Percentiles rank a stretch among this genome's conserved stretches.
Evolutionary conservation across 495 filamentous ascomycete species (phyloP).

Genomic region (Stereocaulon alpinum): DNA sequence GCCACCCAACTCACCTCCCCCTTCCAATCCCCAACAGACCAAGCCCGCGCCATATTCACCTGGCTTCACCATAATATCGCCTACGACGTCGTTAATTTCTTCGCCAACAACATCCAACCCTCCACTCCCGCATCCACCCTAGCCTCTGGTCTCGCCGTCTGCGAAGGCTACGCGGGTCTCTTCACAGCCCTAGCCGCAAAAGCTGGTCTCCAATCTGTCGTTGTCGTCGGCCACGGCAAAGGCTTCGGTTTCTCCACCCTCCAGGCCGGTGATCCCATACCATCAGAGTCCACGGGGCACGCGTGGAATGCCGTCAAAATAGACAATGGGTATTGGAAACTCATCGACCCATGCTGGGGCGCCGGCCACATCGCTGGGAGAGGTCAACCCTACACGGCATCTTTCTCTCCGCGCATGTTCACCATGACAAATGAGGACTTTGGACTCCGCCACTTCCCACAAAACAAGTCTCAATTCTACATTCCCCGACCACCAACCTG

Average conservation of each 20-base stretch:
- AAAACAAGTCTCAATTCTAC: constrained; percentile 56
- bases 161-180: constrained; percentile 81
- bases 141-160: constrained; percentile 70
- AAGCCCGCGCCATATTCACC: constrained; percentile 82
- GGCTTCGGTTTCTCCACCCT: constrained; percentile 60
- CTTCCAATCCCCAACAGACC: constrained; percentile 75
- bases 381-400: constrained; percentile 48
- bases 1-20: constrained; percentile 66
- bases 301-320: constrained; percentile 92
- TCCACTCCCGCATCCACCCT: constrained; percentile 59
- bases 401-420: constrained; percentile 63
- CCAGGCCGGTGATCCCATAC: constrained; percentile 43
- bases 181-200: constrained; percentile 63
- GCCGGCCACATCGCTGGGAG: constrained; percentile 51
- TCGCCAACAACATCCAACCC: constrained; percentile 53
- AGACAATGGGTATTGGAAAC: constrained; percentile 79
- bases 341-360: constrained; percentile 89
- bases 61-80: constrained; percentile 91
- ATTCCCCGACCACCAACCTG: constrained; percentile 48
- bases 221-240: constrained; percentile 76
- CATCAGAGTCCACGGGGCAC: constrained; percentile 53
- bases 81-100: constrained; percentile 74
- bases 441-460: constrained; percentile 67
- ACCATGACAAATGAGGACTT: constrained; percentile 75
- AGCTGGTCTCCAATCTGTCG: constrained; percentile 59